phyloP scores from a whole-genome alignment of 495 filamentous ascomycete genomes.

The Tuber indicum region DNA sequence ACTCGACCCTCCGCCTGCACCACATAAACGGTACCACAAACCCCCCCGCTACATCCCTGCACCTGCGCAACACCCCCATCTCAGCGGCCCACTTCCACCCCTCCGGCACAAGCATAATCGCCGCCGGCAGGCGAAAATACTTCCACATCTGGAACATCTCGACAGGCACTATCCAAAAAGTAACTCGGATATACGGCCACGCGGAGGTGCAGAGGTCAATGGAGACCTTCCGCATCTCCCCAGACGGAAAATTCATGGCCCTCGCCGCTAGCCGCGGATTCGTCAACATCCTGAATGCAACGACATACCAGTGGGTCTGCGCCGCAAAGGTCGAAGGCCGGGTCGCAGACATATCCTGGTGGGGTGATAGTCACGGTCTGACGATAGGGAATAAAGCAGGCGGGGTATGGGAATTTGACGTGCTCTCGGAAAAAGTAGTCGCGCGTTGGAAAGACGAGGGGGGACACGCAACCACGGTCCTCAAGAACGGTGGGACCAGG shows the following conservation, averaged over 20 bases:
- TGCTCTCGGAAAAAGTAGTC: conserved; percentile 57
- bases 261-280: conserved; percentile 73
- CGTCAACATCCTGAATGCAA: conserved; percentile 74
- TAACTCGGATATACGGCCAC: conserved; percentile 69
- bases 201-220: conserved; percentile 70
- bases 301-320: conserved; percentile 81
- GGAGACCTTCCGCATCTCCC: conserved; percentile 80
- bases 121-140: conserved; percentile 78
- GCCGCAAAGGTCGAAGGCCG: conserved; percentile 75
- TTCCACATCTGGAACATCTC: conserved; percentile 91
- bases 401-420: conserved; percentile 85
- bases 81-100: conserved; percentile 70
- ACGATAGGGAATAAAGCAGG: conserved; percentile 76
- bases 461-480: conserved; percentile 72
- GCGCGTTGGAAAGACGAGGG: conserved; percentile 88
- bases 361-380: conserved; percentile 64
- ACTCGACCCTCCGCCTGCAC: conserved; percentile 78
- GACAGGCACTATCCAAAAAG: conserved; percentile 71
- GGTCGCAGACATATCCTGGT: conserved; percentile 86
- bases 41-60: conserved; percentile 79
- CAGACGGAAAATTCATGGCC: conserved; percentile 77
- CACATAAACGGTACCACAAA: conserved; percentile 77
- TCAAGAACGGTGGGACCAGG: conserved; percentile 55
- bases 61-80: conserved; percentile 73
- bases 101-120: conserved; percentile 62